Base-by-base conservation (phyloP, 2,329 filamentous ascomycete genomes). In the Ceratocystis harringtonii region DNA sequence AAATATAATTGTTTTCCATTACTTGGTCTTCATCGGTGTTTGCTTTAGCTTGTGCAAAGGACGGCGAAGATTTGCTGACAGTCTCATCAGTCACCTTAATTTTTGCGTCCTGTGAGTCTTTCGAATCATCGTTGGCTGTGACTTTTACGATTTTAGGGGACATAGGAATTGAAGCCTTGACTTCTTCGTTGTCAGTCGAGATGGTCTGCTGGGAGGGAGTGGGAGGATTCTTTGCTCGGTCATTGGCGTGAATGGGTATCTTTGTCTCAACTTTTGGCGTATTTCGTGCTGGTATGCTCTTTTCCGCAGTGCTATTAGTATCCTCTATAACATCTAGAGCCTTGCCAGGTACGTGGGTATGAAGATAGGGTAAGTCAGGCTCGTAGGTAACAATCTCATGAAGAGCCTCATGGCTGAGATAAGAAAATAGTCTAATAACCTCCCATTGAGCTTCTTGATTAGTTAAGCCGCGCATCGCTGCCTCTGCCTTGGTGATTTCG, bases 401-500 rank as follows among this genome's bases (percentile, higher is more conserved):
- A 72, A 80, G 75, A 4, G 79, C 77, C 48, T 80, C 77, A 60
- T 83, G 75, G 0, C 80, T 77, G 19, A 80, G 70, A 6, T 76
- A 72, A 2, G 78, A 78, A 68, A 80, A 81, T 2, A 78, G 78
- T 30, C 75, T 72, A 12, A 81, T 74, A 1, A 79, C 76, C 55
- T 77, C 74, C 17, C 75, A 74, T 57, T 77, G 71, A 67, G 79
- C 66, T 68, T 71, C 68, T 66, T 77, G 70, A 67, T 75, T 70
- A 66, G 75, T 70, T 5, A 83, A 71, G 62, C 77, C 78, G 66
- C 76, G 76, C 36, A 84, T 70, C 64, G 81, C 77, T 0, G 73
- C 73, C 67, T 83, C 78, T 1, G 78, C 76, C 70, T 83, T 80
- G 52, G 75, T 72, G 45, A 84, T 82, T 69, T 83, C 75, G 64